Evolutionary conservation across 345 rosid genomes (phyloP), one percentile per base, ranked within the genome.

Genomic region (Camelina neglecta): DNA sequence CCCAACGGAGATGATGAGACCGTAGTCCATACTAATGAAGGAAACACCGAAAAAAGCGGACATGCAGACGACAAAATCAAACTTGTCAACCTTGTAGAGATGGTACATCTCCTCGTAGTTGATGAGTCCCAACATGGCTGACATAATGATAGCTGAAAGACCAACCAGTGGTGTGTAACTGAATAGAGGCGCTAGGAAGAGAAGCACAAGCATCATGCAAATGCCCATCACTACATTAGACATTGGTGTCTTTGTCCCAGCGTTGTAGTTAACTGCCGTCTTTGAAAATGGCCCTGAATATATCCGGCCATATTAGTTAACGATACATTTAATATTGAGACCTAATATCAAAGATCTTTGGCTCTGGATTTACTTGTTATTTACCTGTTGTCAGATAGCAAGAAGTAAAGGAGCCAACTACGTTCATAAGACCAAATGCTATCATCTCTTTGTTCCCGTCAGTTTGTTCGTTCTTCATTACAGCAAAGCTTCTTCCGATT

Each of bases 361-460:
- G 18, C 31, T 21, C 8, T 3, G 36, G 4, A n/a, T n/a, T 1
- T 47, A 8, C 8, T 11, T 15, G n/a, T 13, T 26, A 60, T 1
- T 48, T 80, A 90, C 98, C 98, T 0, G 97, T 91, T 56, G 98
- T 91, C 69, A 93, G 77, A 86, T 94, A 94, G 83, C 98, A 94
- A 31, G 98, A 94, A 63, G 91, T 85, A 78, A 86, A 86, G 26
- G 98, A 94, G 42, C 98, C 98, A 26, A 85, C 23, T 3, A 90
- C 80, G 85, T 90, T 94, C 98, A 94, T 94, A 20, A 91, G 72
- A 64, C 97, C 98, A 78, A 91, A 91, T 55, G 98, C 96, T 31
- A 86, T 63, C 84, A 90, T 94, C 85, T 92, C 98, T 75, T 94
- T 94, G 84, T 90, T 94, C 29, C 98, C 98, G 72, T 94, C 97